Evolutionary conservation across 2,329 filamentous ascomycete genomes (phyloP).

Genomic region (Hirsutella thompsonii): DNA sequence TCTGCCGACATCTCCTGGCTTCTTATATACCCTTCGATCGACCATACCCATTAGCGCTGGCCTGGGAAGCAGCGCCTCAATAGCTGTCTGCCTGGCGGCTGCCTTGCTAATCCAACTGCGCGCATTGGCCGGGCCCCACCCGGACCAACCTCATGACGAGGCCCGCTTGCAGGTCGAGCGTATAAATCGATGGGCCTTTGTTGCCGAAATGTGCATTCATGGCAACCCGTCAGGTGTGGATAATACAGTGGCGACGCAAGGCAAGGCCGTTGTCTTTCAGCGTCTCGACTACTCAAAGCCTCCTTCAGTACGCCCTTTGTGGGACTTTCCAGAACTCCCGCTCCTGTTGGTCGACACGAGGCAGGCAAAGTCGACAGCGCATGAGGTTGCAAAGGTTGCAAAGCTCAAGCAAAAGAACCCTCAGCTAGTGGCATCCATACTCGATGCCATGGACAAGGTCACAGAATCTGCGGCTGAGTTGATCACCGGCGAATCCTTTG

Average conservation of each 20-base stretch:
- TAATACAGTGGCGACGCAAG: slow-evolving; percentile 88
- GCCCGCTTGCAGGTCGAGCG: slow-evolving; percentile 83
- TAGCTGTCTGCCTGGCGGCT: slow-evolving; percentile 76
- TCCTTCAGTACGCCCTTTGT: slow-evolving; percentile 62
- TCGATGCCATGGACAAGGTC: slow-evolving; percentile 74
- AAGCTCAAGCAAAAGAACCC: slow-evolving; percentile 60
- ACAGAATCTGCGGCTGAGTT: slow-evolving; percentile 40
- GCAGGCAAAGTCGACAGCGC: slow-evolving; percentile 72
- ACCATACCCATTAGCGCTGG: slow-evolving; percentile 89
- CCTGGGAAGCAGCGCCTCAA: slow-evolving; percentile 86
- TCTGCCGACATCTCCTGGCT: slow-evolving; percentile 64
- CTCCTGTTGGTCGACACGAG: slow-evolving; percentile 82
- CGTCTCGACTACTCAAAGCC: slow-evolving; percentile 66
- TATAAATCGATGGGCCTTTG: slow-evolving; percentile 96
- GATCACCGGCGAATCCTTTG: slow-evolving; percentile 51
- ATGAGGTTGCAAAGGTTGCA: slow-evolving; percentile 78
- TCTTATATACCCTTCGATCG: slow-evolving; percentile 81
- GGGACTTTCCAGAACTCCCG: slow-evolving; percentile 84
- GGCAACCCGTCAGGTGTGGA: slow-evolving; percentile 94
- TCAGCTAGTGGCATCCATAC: slow-evolving; percentile 63
- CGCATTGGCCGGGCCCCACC: slow-evolving; percentile 78
- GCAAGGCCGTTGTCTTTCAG: slow-evolving; percentile 88
- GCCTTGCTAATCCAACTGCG: slow-evolving; percentile 81
- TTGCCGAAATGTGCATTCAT: slow-evolving; percentile 93
- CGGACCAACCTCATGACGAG: slow-evolving; percentile 78